phyloP scores from a whole-genome alignment of 148 eudicot species.

The Rhododendron williamsianum region DNA sequence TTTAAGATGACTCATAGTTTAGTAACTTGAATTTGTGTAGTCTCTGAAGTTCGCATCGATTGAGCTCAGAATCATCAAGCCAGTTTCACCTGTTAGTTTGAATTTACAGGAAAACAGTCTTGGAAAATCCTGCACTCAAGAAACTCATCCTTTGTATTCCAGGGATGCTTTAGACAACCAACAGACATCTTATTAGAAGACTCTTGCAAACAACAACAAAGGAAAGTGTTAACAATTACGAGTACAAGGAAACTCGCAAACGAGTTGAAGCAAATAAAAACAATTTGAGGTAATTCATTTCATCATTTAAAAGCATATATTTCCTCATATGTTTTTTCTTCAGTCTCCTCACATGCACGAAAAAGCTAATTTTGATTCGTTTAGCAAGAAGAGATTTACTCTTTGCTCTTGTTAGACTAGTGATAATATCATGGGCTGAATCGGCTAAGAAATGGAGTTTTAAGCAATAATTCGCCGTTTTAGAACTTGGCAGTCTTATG shows the following conservation, averaged over 20 bases:
- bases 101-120: background rate
- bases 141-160: background rate
- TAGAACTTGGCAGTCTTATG: background rate
- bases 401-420: background rate
- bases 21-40: background rate
- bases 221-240: constrained; percentile 31
- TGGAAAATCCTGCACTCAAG: background rate
- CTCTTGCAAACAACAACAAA: constrained; percentile 19
- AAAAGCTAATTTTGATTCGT: background rate
- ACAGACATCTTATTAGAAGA: background rate
- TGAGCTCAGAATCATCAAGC: background rate
- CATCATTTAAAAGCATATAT: background rate
- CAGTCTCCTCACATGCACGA: background rate
- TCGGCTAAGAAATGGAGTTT: background rate
- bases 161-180: background rate
- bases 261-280: constrained; percentile 44
- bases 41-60: background rate
- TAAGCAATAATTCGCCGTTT: background rate
- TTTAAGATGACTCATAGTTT: background rate
- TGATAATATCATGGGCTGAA: background rate
- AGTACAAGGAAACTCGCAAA: constrained; percentile 55
- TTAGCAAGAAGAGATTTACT: background rate
- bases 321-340: background rate
- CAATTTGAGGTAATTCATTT: constrained; percentile 37
- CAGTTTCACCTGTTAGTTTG: background rate